Conservation (phyloP, 768 basidiomycete genomes). For the Tricholoma sp. region DNA sequence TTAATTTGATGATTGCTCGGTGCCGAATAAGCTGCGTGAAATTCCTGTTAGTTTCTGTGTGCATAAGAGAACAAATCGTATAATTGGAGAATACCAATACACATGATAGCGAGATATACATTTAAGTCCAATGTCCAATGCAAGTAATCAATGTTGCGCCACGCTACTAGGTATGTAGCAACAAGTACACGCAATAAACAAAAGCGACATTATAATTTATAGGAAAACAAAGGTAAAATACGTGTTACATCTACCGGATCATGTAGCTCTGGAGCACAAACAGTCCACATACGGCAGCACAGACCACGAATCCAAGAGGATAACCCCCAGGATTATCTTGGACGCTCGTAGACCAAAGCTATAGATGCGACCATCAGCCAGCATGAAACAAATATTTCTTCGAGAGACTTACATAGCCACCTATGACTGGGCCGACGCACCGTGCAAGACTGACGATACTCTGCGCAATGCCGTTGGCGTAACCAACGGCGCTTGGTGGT, state of each 20-base stretch:
- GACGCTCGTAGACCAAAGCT: slow-evolving; percentile 76
- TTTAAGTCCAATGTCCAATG: no score
- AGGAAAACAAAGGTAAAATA: neutral
- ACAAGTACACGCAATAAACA: no score
- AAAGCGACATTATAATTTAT: no score
- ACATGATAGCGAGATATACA: no score
- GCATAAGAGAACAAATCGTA: no score
- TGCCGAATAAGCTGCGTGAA: no score
- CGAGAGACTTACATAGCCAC: slow-evolving; percentile 61
- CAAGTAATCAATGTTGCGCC: no score
- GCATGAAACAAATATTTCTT: slow-evolving; percentile 1
- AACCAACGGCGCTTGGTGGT: slow-evolving; percentile 81
- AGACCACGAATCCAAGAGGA: slow-evolving; percentile 68
- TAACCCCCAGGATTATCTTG: slow-evolving; percentile 66
- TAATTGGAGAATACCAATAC: no score
- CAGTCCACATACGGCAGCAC: slow-evolving; percentile 54
- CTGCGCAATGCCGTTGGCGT: slow-evolving; percentile 95
- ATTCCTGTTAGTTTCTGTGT: no score
- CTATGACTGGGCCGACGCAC: slow-evolving; percentile 83
- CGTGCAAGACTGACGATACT: slow-evolving; percentile 92
- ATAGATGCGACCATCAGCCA: slow-evolving; percentile 9
- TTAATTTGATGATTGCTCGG: no score
- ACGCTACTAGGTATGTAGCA: no score
- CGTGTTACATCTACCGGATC: slow-evolving; percentile 46
- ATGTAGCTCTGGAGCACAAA: slow-evolving; percentile 69